Conservation (phyloP, 495 filamentous ascomycete genomes). For the Tuber brumale region DNA sequence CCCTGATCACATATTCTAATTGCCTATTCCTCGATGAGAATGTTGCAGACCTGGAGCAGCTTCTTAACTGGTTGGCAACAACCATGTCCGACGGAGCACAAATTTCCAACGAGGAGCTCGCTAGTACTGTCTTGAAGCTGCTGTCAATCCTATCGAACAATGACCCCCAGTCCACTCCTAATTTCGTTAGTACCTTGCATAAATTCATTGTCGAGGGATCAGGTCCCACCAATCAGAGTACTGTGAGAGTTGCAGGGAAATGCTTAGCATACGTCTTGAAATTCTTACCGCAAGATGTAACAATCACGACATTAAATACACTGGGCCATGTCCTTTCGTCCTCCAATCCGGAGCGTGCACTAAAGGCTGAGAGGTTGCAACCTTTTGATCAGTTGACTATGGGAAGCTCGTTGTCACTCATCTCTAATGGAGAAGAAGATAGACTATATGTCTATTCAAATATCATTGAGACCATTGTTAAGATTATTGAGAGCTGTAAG, state of each 20-base stretch:
- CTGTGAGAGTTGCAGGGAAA: conserved; percentile 66
- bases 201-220: conserved; percentile 75
- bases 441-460: conserved; percentile 63
- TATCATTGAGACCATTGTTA: conserved; percentile 81
- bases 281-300: conserved; percentile 77
- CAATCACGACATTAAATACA: conserved; percentile 90
- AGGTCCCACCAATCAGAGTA: conserved; percentile 56
- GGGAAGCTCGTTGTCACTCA: conserved; percentile 72
- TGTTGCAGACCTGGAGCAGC: conserved; percentile 67
- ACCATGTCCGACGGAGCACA: conserved; percentile 68
- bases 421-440: conserved; percentile 65
- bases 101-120: conserved; percentile 69
- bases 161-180: conserved; percentile 58
- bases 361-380: conserved; percentile 36
- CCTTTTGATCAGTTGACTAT: conserved; percentile 45
- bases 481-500: conserved; percentile 68
- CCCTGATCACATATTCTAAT: conserved; percentile 76
- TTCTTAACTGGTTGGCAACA: conserved; percentile 80
- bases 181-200: conserved; percentile 71
- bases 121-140: conserved; percentile 67
- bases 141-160: conserved; percentile 72
- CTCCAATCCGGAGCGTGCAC: conserved; percentile 47
- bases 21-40: conserved; percentile 73
- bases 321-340: conserved; percentile 86
- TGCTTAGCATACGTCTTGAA: conserved; percentile 73